A percentile compares a stretch with the other conserved stretches of the same genome.
These are phyloP conservation scores for Colletotrichum cereale DNA, from an alignment of 2,329 filamentous ascomycete genomes.

Conservation along the genomic window DNA sequence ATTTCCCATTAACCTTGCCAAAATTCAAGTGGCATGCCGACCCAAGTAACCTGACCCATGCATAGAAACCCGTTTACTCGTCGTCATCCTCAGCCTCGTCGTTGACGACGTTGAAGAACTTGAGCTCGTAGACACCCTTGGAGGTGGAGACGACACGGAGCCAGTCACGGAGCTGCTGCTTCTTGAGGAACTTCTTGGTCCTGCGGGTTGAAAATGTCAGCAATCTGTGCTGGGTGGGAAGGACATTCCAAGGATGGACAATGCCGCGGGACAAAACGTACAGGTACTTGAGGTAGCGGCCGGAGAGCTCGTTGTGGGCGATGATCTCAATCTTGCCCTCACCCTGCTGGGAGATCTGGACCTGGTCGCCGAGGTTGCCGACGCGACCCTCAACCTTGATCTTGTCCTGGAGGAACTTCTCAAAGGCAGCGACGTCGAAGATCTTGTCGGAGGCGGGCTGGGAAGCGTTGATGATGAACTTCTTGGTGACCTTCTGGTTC, in stretches of 20 bases:
- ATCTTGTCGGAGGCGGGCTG: constrained; percentile 99
- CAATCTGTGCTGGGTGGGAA: background rate
- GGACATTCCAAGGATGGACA: background rate
- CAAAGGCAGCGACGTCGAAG: constrained; percentile 98
- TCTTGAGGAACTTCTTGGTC: constrained; percentile 99
- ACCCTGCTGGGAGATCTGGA: constrained; percentile 89
- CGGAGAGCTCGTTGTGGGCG: constrained; percentile 97
- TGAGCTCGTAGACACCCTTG: constrained; percentile 98
- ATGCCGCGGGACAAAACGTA: constrained; percentile 64
- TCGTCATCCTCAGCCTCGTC: constrained; percentile 98
- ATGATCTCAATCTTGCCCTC: constrained; percentile 99
- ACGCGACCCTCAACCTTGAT: constrained; percentile 99
- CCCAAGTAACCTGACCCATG: constrained; percentile 38
- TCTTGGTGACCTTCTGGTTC: constrained; percentile 83
- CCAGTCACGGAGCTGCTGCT: constrained; percentile 99
- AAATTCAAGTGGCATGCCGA: constrained; percentile 37
- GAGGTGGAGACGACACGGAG: constrained; percentile 98
- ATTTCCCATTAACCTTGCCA: constrained; percentile 38
- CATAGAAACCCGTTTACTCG: constrained; percentile 73
- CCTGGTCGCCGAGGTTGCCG: constrained; percentile 95
- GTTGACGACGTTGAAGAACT: constrained; percentile 99
- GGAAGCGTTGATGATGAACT: constrained; percentile 99
- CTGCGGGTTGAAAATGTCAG: constrained; percentile 58
- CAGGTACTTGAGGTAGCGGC: constrained; percentile 99
- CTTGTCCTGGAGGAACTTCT: constrained; percentile 99